Base-by-base conservation (phyloP, 352 stramenopile genomes). In the Globisporangium nunn region DNA sequence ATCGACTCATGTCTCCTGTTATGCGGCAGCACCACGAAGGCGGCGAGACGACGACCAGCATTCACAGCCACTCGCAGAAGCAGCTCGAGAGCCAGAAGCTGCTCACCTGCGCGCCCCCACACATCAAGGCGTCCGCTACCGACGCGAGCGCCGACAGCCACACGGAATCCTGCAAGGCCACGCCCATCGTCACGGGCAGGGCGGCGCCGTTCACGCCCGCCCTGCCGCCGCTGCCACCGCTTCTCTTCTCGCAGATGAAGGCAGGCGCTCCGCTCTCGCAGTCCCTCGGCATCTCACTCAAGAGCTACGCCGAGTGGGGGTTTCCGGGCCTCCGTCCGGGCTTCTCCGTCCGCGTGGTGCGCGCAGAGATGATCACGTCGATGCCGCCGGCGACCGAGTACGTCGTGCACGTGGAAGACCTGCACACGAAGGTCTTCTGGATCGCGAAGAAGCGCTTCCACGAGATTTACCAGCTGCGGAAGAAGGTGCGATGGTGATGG, bases 351-450 rank as follows among this genome's bases (percentile, higher is more conserved):
- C 75, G 82, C 8, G 71, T 93, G 8, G 75, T 93, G 46, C 71
- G 82, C 6, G 74, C 72, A 8, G 78, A 91, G 52, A 71, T 72
- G 10, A 72, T 79, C 17, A 67, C 61, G 30, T 71, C 78, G 18
- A 76, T 88, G 74, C 68, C 70, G 30, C 67, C 73, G 4, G 76
- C 85, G 31, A 87, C 76, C 4, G 74, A 93, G 53, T 93, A 91
- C 58, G 70, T 89, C 6, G 39, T 93, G 14, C 78, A 93, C 45
- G 76, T 93, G 4, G 70, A 86, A 35, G 82, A 93, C 47, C 51
- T 90, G 18, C 75, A 90, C 64, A 93, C 82, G 4, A 81, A 85
- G 57, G 82, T 93, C 17, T 88, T 93, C 50, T 93, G 82, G 82
- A 82, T 87, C 55, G 78, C 76, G 2, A 89, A 88, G 57, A 93